phyloP scores from a whole-genome alignment of 2,329 filamentous ascomycete species.

The Pezicula neosporulosa region DNA sequence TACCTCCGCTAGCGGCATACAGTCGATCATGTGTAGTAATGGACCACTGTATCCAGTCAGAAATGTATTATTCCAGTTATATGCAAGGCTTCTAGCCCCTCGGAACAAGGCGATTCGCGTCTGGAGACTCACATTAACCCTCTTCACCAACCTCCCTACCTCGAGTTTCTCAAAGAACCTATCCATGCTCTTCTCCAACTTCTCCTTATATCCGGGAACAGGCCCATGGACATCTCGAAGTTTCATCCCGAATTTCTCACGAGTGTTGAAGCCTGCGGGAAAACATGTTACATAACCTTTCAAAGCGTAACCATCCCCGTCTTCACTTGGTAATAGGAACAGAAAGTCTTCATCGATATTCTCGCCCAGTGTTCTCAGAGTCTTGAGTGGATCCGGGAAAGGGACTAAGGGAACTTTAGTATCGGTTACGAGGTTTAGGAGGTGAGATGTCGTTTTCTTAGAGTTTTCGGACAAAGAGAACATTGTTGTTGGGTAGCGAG shows the following conservation, averaged over 20 bases:
- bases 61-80: too few species aligned
- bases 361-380: slow-evolving; percentile 44
- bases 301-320: slow-evolving; percentile 42
- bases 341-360: slow-evolving; percentile 59
- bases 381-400: slow-evolving; percentile 29
- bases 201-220: slow-evolving; percentile 53
- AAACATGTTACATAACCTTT: slow-evolving; percentile 54
- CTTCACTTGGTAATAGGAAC: slow-evolving; percentile 45
- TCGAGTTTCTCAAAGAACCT: slow-evolving; percentile 53
- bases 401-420: slow-evolving; percentile 35
- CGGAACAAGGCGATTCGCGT: not conserved
- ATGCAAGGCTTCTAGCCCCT: too few species aligned
- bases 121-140: slow-evolving; percentile 40
- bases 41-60: slow-evolving; percentile 32
- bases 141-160: slow-evolving; percentile 49
- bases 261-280: slow-evolving; percentile 54
- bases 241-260: slow-evolving; percentile 47
- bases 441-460: slow-evolving; percentile 7
- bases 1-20: slow-evolving; percentile 34
- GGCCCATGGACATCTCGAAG: slow-evolving; percentile 54
- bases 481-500: slow-evolving; percentile 49
- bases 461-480: slow-evolving; percentile 33
- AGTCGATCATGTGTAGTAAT: slow-evolving; percentile 37
- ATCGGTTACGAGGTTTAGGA: slow-evolving; percentile 43
- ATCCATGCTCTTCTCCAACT: slow-evolving; percentile 58